Percentiles rank a stretch among this genome's conserved stretches.
Conservation (phyloP, 2,329 filamentous ascomycete genomes). For the Penicillium sp. region DNA sequence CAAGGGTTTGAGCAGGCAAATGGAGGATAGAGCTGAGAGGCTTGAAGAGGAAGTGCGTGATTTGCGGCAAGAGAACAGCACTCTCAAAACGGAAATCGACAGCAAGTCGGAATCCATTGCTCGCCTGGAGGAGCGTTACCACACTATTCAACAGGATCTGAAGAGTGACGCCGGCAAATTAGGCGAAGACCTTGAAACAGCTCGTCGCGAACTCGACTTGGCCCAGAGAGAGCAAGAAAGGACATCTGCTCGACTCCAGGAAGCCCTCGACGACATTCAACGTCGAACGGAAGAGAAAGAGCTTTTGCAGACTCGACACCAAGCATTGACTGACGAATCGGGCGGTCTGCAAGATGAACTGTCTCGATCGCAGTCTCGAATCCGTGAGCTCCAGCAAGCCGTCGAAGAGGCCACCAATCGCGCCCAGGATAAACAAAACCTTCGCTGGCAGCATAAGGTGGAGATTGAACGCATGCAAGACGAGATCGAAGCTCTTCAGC, state of each 20-base stretch:
- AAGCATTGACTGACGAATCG: constrained; percentile 65
- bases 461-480: constrained; percentile 56
- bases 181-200: constrained; percentile 45
- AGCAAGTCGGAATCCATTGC: constrained; percentile 43
- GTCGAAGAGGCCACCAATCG: constrained; percentile 57
- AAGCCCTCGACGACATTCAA: constrained; percentile 60
- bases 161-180: constrained; percentile 38
- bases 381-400: constrained; percentile 50
- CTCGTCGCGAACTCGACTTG: constrained; percentile 45
- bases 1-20: constrained; percentile 70
- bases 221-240: constrained; percentile 46
- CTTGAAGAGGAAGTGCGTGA: constrained; percentile 65
- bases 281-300: constrained; percentile 63
- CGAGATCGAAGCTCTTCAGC: constrained; percentile 61
- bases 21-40: constrained; percentile 67
- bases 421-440: constrained; percentile 57
- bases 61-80: constrained; percentile 47
- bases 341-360: constrained; percentile 66
- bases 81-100: constrained; percentile 45
- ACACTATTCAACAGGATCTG: constrained; percentile 39
- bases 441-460: constrained; percentile 54
- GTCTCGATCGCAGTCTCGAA: constrained; percentile 42
- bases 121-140: constrained; percentile 53
- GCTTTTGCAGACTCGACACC: constrained; percentile 66
- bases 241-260: constrained; percentile 50